These are phyloP conservation scores for Elasticomyces elasticus DNA, from an alignment of 495 filamentous ascomycete species.

Conservation along the genomic window DNA sequence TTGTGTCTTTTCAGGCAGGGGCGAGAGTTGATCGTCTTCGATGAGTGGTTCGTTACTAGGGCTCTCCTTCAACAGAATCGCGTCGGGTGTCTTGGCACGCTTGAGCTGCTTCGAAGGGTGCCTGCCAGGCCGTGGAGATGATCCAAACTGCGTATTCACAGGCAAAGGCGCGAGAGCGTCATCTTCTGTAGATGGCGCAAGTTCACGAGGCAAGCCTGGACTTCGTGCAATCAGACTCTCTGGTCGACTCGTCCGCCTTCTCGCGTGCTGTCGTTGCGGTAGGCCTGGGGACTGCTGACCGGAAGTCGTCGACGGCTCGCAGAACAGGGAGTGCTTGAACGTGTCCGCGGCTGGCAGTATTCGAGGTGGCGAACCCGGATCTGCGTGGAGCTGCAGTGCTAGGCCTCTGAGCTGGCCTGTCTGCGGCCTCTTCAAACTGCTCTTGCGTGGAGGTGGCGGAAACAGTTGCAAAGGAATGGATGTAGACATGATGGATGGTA, in stretches of 20 bases:
- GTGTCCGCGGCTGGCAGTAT: conserved; percentile 6
- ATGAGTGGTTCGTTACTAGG: background rate
- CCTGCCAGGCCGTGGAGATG: background rate
- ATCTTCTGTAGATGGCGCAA: background rate
- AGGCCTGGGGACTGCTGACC: background rate
- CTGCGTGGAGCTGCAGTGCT: conserved; percentile 9
- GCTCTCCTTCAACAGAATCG: background rate
- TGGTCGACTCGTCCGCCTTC: conserved; percentile 1
- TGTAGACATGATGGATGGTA: conserved; percentile 18
- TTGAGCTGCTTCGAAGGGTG: background rate
- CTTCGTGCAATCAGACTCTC: background rate
- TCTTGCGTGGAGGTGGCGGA: conserved; percentile 12
- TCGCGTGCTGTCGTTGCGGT: conserved; percentile 1
- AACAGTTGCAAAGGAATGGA: conserved; percentile 12
- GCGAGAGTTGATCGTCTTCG: conserved; percentile 12
- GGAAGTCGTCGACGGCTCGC: conserved; percentile 9
- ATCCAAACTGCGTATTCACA: conserved; percentile 7
- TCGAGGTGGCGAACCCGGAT: background rate
- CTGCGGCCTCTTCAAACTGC: conserved; percentile 9
- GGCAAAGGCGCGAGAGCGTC: conserved; percentile 13
- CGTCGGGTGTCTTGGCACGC: background rate
- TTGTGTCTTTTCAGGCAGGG: conserved; percentile 8
- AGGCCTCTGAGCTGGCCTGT: conserved; percentile 12
- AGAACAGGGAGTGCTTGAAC: conserved; percentile 21
- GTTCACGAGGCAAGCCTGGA: background rate